Conservation (phyloP, 2,329 filamentous ascomycete species). For the Phialophora chinensis region DNA sequence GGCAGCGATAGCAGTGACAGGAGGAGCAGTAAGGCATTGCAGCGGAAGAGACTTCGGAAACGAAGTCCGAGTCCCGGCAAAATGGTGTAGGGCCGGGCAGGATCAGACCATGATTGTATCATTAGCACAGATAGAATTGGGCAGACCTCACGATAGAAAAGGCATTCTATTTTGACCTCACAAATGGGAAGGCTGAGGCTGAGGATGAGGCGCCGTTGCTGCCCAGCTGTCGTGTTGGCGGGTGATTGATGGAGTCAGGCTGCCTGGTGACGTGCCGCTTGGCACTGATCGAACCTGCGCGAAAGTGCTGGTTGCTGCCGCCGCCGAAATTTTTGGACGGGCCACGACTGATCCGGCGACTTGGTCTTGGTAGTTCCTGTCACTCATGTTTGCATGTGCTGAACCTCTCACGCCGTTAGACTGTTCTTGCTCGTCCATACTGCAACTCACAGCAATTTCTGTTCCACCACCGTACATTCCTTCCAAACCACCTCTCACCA, state of each 20-base stretch:
- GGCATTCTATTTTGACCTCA: neutral
- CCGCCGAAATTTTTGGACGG: slow-evolving; percentile 15
- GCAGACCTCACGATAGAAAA: neutral
- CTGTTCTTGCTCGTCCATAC: slow-evolving; percentile 1
- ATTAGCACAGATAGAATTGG: slow-evolving; percentile 8
- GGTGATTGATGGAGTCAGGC: slow-evolving; percentile 2
- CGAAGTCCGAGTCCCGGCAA: slow-evolving; percentile 23
- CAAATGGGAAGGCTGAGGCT: neutral
- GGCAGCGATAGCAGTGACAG: neutral
- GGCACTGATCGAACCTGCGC: slow-evolving; percentile 21
- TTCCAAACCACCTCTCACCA: slow-evolving; percentile 15
- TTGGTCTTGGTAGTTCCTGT: slow-evolving; percentile 3
- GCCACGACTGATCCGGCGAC: slow-evolving; percentile 1
- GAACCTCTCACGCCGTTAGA: slow-evolving; percentile 4
- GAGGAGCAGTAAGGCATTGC: slow-evolving; percentile 2
- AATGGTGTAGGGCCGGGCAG: slow-evolving; percentile 20
- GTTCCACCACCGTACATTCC: neutral
- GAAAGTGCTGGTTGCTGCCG: slow-evolving; percentile 17
- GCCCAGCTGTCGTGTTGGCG: slow-evolving; percentile 1
- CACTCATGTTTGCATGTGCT: slow-evolving; percentile 13
- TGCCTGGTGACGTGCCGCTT: slow-evolving; percentile 6
- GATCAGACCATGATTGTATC: neutral
- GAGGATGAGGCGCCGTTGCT: neutral
- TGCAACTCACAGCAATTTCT: neutral
- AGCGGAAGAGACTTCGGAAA: slow-evolving; percentile 22